Evolutionary conservation across 1,284 basidiomycete genomes (phyloP).

Genomic region (Agaricales sp.): DNA sequence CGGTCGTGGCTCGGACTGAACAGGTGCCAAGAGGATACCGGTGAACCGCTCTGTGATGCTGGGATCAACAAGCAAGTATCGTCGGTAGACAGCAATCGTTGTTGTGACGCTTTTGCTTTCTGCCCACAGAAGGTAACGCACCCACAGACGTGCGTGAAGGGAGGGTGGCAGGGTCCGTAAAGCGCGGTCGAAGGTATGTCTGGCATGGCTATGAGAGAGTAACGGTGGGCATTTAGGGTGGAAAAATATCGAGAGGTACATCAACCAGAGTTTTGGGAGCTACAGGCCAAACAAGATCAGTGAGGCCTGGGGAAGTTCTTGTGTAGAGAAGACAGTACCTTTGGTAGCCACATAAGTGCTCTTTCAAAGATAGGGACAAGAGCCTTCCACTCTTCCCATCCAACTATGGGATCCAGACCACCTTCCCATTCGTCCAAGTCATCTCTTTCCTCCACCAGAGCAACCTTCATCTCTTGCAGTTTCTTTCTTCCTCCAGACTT

Average conservation of each 20-base stretch:
- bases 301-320: not conserved
- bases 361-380: slow-evolving; percentile 87
- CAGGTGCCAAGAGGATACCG: slow-evolving; percentile 59
- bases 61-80: slow-evolving; percentile 83
- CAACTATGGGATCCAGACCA: slow-evolving; percentile 79
- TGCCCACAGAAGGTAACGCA: slow-evolving; percentile 91
- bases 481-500: slow-evolving; percentile 79
- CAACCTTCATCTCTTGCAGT: slow-evolving; percentile 81
- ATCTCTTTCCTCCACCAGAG: slow-evolving; percentile 75
- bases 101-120: slow-evolving; percentile 79
- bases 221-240: slow-evolving; percentile 85
- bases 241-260: slow-evolving; percentile 85
- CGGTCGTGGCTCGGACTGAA: slow-evolving; percentile 63
- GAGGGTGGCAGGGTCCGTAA: slow-evolving; percentile 90
- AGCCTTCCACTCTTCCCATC: slow-evolving; percentile 92
- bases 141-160: slow-evolving; percentile 92
- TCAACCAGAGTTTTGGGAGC: slow-evolving; percentile 91
- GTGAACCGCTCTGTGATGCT: slow-evolving; percentile 83
- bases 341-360: slow-evolving; percentile 89
- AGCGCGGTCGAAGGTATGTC: slow-evolving; percentile 91
- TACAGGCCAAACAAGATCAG: slow-evolving; percentile 22
- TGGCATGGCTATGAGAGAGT: slow-evolving; percentile 83
- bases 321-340: slow-evolving; percentile 38
- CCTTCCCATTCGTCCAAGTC: slow-evolving; percentile 76
- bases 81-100: slow-evolving; percentile 80